Evolutionary conservation across 192 early-diverging fungal genomes (phyloP), one percentile per base, ranked within the genome.

Genomic region (Dissophora ornata): DNA sequence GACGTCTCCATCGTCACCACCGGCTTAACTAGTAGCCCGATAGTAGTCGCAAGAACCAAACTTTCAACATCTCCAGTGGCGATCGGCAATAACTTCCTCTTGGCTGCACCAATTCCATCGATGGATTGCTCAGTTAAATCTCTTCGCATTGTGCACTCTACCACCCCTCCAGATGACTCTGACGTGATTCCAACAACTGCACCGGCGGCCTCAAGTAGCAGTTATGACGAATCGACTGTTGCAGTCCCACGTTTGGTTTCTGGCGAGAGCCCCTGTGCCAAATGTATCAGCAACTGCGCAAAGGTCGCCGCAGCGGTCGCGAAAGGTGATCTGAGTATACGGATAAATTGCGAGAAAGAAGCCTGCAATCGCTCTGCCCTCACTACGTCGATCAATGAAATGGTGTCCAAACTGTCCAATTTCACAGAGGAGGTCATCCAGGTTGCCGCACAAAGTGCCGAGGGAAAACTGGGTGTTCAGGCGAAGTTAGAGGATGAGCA

Each of bases 391-490:
- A 85, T 88, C 51, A 88, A 88, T 52, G 78, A 82, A 18, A 86
- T 93, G 71, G 89, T 87, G 25, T 82, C 87, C 48, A 82, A 87
- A 52, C 81, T 89, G 12, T 74, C 83, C 52, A 80, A 67, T 36
- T 82, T 90, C 34, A 80, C 83, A 21, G 67, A 80, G 11, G 86
- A 91, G 53, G 83, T 91, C 10, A 92, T 85, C 29, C 82, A 87
- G 56, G 90, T 91, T 7, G 88, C 90, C 11, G 86, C 84, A 4
- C 88, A 91, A 58, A 90, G 88, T 6, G 84, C 87, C 21, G 89
- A 93, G 68, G 91, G 93, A 9, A 86, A 88, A 22, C 80, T 94
- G 10, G 93, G 91, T 40, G 89, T 87, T 0, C 90, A 92, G 42
- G 83, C 83, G 3, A 66, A 67, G 22, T 52, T 81, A 18, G 68